These are phyloP conservation scores for Aspergillus neotritici DNA, from an alignment of 2,329 filamentous ascomycete genomes.

Conservation along the genomic window DNA sequence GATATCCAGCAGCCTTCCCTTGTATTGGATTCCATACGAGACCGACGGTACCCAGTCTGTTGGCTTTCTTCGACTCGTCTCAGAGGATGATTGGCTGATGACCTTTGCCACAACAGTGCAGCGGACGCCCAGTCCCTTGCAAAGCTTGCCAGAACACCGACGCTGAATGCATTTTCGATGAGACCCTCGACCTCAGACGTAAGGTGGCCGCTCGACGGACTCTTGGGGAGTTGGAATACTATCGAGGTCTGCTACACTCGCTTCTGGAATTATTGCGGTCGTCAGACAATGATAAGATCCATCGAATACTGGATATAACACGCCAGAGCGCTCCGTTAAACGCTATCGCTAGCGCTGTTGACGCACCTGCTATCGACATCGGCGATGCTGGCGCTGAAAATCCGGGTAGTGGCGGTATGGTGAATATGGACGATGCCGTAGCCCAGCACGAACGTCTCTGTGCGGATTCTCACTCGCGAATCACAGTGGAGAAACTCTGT, in stretches of 20 bases:
- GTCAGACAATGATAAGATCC: conserved; percentile 18
- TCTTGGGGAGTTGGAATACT: conserved; percentile 30
- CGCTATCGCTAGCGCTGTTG: conserved; percentile 23
- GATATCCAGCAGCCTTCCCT: background rate
- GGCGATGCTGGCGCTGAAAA: conserved; percentile 16
- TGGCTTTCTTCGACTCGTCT: background rate
- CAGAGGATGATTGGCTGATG: too few species aligned
- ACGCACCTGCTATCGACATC: conserved; percentile 12
- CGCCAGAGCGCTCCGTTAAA: conserved; percentile 22
- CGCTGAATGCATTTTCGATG: conserved; percentile 32
- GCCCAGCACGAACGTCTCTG: conserved; percentile 3
- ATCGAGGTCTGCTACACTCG: conserved; percentile 27
- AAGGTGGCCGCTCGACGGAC: conserved; percentile 34
- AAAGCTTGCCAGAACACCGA: conserved; percentile 28
- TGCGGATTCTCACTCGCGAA: conserved; percentile 20
- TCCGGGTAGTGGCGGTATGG: background rate
- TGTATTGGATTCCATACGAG: background rate
- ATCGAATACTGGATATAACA: conserved; percentile 25
- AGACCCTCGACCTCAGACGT: conserved; percentile 31
- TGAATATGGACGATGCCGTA: conserved; percentile 5
- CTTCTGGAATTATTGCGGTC: conserved; percentile 27
- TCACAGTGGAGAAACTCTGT: conserved; percentile 28
- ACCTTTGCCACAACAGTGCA: conserved; percentile 24
- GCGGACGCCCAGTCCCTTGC: conserved; percentile 31
- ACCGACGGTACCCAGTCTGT: conserved; percentile 3